Evolutionary conservation across 208 protist genomes (phyloP).

Genomic region (Blechomonas ayalai): DNA sequence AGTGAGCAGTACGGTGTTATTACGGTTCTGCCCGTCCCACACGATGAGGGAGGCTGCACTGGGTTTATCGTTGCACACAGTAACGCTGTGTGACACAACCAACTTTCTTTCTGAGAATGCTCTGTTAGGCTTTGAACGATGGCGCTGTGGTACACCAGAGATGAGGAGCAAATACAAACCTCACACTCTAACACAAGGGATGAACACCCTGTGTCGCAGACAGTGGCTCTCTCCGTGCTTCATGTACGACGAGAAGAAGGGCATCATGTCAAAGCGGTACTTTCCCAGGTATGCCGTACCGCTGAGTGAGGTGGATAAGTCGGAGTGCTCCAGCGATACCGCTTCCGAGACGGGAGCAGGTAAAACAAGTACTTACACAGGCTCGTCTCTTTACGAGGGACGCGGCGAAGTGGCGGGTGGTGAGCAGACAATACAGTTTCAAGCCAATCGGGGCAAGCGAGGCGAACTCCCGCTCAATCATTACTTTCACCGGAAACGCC

Average conservation of each 20-base stretch:
- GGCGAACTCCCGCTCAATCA: conserved; percentile 29
- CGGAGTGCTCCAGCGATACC: too few relatives aligned
- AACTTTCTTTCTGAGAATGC: conserved; percentile 42
- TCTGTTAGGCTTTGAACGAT: conserved; percentile 20
- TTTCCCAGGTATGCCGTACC: conserved; percentile 39
- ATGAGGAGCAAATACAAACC: conserved; percentile 18
- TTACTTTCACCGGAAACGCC: conserved; percentile 50
- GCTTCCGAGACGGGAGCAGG: too few relatives aligned
- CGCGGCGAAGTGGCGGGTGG: too few relatives aligned
- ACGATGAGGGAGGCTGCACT: conserved; percentile 16
- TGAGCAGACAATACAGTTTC: neutral
- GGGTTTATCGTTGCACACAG: conserved; percentile 13
- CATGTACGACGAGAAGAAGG: conserved; percentile 12
- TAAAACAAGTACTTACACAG: neutral
- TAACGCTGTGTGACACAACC: conserved; percentile 13
- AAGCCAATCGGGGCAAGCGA: conserved; percentile 1
- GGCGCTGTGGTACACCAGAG: conserved; percentile 5
- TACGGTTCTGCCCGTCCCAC: too few relatives aligned
- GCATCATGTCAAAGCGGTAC: conserved; percentile 16
- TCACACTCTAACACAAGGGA: conserved; percentile 13
- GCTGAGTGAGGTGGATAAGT: conserved; percentile 24
- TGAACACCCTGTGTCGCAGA: conserved; percentile 10
- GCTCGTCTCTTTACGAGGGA: too few relatives aligned
- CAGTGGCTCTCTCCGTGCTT: conserved; percentile 25
- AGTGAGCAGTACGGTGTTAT: too few relatives aligned